phyloP scores from a whole-genome alignment of 2,329 filamentous ascomycete genomes.

The Colletotrichum liaoningense region DNA sequence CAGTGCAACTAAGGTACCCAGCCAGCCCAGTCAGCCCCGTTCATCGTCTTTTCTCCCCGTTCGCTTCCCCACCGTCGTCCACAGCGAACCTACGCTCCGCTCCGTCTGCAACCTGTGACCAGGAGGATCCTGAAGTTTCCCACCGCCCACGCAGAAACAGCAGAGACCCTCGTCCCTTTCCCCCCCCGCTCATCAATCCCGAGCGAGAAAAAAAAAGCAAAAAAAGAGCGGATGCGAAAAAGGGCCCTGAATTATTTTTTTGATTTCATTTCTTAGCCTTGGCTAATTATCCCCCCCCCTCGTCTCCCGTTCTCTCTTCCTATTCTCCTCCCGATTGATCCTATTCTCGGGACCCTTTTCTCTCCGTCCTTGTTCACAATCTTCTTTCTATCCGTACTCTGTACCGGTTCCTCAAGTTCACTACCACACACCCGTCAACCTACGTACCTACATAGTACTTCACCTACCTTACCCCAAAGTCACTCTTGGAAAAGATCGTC shows the following conservation, averaged over 20 bases:
- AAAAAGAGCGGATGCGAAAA: background rate
- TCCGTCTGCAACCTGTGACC: background rate
- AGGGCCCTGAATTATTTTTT: background rate
- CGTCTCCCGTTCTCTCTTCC: conserved; percentile 5
- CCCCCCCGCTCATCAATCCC: conserved; percentile 17
- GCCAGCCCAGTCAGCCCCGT: background rate
- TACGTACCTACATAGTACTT: background rate
- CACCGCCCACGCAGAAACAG: background rate
- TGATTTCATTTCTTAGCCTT: background rate
- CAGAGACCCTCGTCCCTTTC: background rate
- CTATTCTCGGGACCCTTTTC: conserved; percentile 5
- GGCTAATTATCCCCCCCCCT: background rate
- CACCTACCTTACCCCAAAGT: background rate
- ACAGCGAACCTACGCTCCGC: background rate
- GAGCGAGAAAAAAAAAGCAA: background rate
- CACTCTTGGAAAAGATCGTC: background rate
- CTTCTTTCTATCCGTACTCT: background rate
- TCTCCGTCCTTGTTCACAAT: background rate
- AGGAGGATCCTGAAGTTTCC: background rate
- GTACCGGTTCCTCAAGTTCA: background rate
- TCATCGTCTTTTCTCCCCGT: background rate
- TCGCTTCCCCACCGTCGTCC: background rate
- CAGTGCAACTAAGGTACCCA: background rate
- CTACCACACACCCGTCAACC: background rate
- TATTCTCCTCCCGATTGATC: conserved; percentile 8